phyloP scores from a whole-genome alignment of 148 eudicot genomes.

The Fagopyrum homotropicum region DNA sequence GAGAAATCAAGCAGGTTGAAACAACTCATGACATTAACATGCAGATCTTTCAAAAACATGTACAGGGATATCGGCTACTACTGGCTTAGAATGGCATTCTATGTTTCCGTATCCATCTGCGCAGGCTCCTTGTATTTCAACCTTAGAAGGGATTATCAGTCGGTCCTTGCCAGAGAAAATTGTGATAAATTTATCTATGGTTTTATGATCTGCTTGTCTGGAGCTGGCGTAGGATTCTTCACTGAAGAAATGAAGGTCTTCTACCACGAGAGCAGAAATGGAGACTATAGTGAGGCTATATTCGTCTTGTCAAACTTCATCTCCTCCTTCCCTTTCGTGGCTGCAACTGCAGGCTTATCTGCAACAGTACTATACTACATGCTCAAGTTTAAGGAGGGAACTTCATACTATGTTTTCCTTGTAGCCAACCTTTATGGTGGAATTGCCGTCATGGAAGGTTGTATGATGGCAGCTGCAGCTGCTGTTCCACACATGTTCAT shows the following conservation, averaged over 20 bases:
- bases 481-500: conserved; percentile 8
- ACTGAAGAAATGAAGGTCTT: conserved; percentile 12
- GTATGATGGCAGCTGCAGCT: conserved; percentile 6
- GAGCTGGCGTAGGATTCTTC: conserved; percentile 11
- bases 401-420: conserved; percentile 7
- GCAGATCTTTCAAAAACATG: conserved; percentile 14
- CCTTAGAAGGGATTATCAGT: not conserved
- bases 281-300: conserved; percentile 1
- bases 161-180: not conserved
- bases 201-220: conserved; percentile 10
- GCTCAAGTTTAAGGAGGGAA: conserved; percentile 1
- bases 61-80: conserved; percentile 12
- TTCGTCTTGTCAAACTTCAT: conserved; percentile 8
- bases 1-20: conserved; percentile 9
- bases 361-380: conserved; percentile 8
- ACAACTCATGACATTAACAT: conserved; percentile 8
- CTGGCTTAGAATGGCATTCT: conserved; percentile 15
- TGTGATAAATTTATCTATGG: conserved; percentile 15
- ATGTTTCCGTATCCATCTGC: not conserved
- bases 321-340: conserved; percentile 11
- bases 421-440: conserved; percentile 8
- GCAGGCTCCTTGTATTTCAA: not conserved
- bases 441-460: conserved; percentile 10
- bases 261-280: conserved; percentile 10
- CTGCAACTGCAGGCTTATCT: not conserved